These are phyloP conservation scores for Nitzschia inconspicua DNA, from an alignment of 108 stramenopile genomes.

Conservation along the genomic window DNA sequence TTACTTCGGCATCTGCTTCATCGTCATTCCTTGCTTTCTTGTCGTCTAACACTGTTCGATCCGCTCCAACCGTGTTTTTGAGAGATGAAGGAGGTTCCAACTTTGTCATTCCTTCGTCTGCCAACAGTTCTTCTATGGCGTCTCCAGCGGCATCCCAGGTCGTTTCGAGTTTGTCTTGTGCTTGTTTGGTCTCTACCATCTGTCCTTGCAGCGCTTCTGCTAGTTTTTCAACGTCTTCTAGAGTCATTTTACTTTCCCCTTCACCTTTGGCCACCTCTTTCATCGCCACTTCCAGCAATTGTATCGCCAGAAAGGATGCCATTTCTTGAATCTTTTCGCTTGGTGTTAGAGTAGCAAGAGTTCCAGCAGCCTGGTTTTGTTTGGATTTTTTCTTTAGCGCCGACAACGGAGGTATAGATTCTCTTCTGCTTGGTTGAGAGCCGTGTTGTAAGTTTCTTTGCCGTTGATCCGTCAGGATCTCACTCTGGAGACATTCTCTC, in stretches of 20 bases:
- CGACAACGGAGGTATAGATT: too few species aligned
- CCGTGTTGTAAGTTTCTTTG: too few species aligned
- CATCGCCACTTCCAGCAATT: conserved; percentile 16
- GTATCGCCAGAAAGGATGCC: conserved; percentile 15
- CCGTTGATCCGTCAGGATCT: too few species aligned
- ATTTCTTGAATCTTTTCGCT: conserved; percentile 10
- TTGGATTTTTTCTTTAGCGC: too few species aligned
- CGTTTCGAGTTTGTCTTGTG: background rate
- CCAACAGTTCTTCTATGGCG: background rate
- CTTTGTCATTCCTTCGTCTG: background rate
- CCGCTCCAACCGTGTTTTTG: too few species aligned
- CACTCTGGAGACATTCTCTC: too few species aligned
- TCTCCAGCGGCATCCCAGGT: conserved; percentile 4
- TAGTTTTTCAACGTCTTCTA: conserved; percentile 5
- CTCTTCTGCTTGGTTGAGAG: too few species aligned
- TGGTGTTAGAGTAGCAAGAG: conserved; percentile 42
- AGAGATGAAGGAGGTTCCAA: background rate
- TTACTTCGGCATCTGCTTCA: too few species aligned
- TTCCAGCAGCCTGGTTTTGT: too few species aligned
- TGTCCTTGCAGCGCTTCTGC: conserved; percentile 3
- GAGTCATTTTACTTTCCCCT: conserved; percentile 14
- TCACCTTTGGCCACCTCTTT: conserved; percentile 12
- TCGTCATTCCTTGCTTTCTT: too few species aligned
- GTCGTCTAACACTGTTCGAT: too few species aligned
- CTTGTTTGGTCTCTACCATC: background rate